phyloP scores from a whole-genome alignment of 2,329 filamentous ascomycete genomes.

The Paecilomyces fulvus region DNA sequence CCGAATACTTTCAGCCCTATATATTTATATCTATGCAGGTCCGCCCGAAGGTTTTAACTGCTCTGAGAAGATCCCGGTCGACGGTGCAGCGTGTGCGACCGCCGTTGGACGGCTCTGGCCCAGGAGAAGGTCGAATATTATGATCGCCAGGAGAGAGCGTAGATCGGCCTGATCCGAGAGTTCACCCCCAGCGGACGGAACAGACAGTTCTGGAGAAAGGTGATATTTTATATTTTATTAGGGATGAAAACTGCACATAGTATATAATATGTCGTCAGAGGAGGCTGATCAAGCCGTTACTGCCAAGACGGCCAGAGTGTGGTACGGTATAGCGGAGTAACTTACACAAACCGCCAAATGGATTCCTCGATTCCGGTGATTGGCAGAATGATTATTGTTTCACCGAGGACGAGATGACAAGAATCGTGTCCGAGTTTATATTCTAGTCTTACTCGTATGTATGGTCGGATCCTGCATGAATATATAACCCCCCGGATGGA shows the following conservation, averaged over 20 bases:
- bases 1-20: neutral
- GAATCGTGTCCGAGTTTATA: neutral
- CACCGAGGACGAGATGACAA: neutral
- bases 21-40: neutral
- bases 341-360: neutral
- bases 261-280: neutral
- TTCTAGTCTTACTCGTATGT: too few relatives aligned
- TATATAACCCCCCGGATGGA: neutral
- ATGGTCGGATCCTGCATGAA: too few relatives aligned
- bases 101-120: neutral
- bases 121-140: neutral
- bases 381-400: neutral
- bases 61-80: neutral
- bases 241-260: neutral
- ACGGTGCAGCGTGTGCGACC: neutral
- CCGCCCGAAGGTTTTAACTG: neutral
- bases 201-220: neutral
- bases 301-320: neutral
- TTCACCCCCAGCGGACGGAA: neutral
- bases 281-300: neutral
- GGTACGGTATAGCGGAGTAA: neutral
- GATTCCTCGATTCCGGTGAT: neutral
- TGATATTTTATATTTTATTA: neutral
- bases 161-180: neutral
- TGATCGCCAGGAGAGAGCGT: neutral